These are phyloP conservation scores for Picea abies DNA, from an alignment of 83 land plant genomes.

Conservation along the genomic window DNA sequence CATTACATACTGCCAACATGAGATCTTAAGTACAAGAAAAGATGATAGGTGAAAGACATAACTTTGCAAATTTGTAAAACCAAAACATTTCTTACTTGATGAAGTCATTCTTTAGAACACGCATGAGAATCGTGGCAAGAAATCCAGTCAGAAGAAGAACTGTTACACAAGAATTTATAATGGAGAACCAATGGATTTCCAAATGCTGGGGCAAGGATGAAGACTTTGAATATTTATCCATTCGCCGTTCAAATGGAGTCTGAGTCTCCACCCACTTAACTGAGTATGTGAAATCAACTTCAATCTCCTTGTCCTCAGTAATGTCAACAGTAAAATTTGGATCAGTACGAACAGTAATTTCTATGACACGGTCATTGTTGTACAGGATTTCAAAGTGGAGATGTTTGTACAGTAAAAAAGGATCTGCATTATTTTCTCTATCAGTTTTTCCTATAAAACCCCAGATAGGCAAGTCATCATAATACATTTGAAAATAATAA, in stretches of 20 bases:
- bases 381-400: slow-evolving; percentile 62
- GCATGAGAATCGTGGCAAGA: slow-evolving; percentile 56
- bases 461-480: slow-evolving; percentile 89
- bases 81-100: slow-evolving; percentile 36
- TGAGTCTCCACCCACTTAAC: slow-evolving; percentile 65
- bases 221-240: slow-evolving; percentile 70
- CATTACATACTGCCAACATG: neutral
- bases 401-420: slow-evolving; percentile 57
- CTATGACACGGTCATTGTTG: slow-evolving; percentile 79
- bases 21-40: neutral
- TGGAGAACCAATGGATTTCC: slow-evolving; percentile 82
- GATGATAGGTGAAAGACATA: neutral
- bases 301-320: slow-evolving; percentile 62
- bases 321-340: slow-evolving; percentile 55
- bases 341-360: slow-evolving; percentile 60
- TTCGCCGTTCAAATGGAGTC: slow-evolving; percentile 54
- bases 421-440: slow-evolving; percentile 45
- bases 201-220: slow-evolving; percentile 70
- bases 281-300: slow-evolving; percentile 67
- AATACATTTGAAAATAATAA: slow-evolving; percentile 89
- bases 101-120: slow-evolving; percentile 60
- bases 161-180: slow-evolving; percentile 73
- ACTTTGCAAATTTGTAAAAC: neutral
- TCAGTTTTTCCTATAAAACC: slow-evolving; percentile 79
- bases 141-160: slow-evolving; percentile 69